Conservation (phyloP, 441 rosid genomes). For the Jatropha podagrica region DNA sequence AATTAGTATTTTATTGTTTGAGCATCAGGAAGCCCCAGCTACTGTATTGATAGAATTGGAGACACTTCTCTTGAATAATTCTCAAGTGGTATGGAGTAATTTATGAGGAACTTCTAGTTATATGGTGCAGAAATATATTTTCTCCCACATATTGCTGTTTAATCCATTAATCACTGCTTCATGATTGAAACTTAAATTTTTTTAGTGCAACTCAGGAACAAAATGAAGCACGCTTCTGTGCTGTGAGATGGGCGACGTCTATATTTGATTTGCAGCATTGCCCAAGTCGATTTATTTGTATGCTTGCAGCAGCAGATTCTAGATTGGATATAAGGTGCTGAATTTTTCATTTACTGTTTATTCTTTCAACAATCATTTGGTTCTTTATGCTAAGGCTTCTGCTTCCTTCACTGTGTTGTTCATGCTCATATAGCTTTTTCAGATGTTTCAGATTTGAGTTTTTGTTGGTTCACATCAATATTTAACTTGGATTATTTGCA, state of each 20-base stretch:
- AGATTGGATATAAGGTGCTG: slow-evolving; percentile 93
- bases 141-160: slow-evolving; percentile 21
- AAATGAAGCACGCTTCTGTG: slow-evolving; percentile 96
- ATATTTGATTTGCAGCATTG: slow-evolving; percentile 81
- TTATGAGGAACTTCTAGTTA: neutral
- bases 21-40: slow-evolving; percentile 73
- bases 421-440: neutral
- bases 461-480: neutral
- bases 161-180: slow-evolving; percentile 13
- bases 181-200: slow-evolving; percentile 18
- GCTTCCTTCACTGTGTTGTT: neutral
- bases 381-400: slow-evolving; percentile 5
- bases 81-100: slow-evolving; percentile 57
- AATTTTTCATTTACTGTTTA: slow-evolving; percentile 19
- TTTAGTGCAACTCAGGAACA: slow-evolving; percentile 61
- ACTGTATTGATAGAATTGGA: slow-evolving; percentile 73
- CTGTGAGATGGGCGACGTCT: slow-evolving; percentile 89
- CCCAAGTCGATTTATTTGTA: slow-evolving; percentile 92
- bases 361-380: slow-evolving; percentile 6
- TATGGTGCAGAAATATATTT: neutral
- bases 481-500: neutral
- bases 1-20: slow-evolving; percentile 20
- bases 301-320: slow-evolving; percentile 86
- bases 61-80: slow-evolving; percentile 70
- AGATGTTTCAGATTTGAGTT: neutral